A percentile compares a stretch with the other conserved stretches of the same genome.
phyloP scores from a whole-genome alignment of 2,329 filamentous ascomycete species.

The Cyphellophora europaea region DNA sequence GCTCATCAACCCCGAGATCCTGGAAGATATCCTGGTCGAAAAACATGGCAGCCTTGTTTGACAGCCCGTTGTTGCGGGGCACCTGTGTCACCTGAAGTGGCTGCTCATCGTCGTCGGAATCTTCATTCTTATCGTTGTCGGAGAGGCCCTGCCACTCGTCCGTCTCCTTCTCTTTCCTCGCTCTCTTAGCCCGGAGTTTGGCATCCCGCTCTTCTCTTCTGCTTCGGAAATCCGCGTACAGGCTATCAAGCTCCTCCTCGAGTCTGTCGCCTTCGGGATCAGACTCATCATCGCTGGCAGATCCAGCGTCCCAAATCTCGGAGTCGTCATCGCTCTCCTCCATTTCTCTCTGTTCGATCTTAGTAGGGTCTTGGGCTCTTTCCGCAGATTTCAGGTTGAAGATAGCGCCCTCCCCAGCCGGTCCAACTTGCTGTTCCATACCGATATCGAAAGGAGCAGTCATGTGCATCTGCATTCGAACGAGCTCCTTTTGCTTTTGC shows the following conservation, averaged over 20 bases:
- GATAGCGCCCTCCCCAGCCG: conserved; percentile 70
- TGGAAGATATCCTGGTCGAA: conserved; percentile 95
- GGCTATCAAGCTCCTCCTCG: conserved; percentile 72
- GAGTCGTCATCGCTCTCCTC: conserved; percentile 52
- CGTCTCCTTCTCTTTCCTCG: conserved; percentile 68
- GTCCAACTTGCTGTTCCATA: conserved; percentile 67
- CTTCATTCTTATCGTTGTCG: conserved; percentile 51
- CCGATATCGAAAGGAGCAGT: conserved; percentile 91
- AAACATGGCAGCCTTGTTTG: conserved; percentile 75
- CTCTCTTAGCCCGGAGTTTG: conserved; percentile 84
- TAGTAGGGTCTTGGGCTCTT: conserved; percentile 59
- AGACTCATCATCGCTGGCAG: conserved; percentile 42
- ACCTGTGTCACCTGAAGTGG: conserved; percentile 5
- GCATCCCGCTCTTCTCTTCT: conserved; percentile 70
- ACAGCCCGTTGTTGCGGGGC: conserved; percentile 48
- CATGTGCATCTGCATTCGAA: conserved; percentile 98
- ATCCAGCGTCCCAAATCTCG: conserved; percentile 73
- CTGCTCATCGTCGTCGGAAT: conserved; percentile 27
- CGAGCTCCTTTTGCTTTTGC: conserved; percentile 83
- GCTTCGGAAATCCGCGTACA: conserved; percentile 82
- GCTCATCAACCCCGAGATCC: conserved; percentile 59
- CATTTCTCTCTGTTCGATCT: conserved; percentile 73
- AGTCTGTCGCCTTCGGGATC: conserved; percentile 76
- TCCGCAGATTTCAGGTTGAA: conserved; percentile 79
- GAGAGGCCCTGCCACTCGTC: conserved; percentile 92